Conservation (phyloP, 192 early-diverging fungal genomes). For the Podila clonocystis region DNA sequence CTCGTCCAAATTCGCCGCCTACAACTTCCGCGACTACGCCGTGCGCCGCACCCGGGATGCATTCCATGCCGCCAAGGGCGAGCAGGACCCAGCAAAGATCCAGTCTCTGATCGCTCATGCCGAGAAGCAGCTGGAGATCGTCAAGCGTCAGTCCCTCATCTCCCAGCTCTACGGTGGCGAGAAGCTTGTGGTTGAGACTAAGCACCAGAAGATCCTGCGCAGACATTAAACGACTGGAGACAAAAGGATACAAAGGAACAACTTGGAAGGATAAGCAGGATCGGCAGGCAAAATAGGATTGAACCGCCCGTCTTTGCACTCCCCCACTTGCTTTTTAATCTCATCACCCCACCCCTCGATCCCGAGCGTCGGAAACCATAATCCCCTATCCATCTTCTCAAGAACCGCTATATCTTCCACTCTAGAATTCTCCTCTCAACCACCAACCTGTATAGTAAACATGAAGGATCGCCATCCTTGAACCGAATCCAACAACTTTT, state of each 20-base stretch:
- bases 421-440: neutral
- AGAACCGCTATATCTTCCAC: neutral
- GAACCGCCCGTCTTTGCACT: neutral
- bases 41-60: slow-evolving; percentile 81
- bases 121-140: slow-evolving; percentile 73
- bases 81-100: slow-evolving; percentile 67
- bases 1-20: slow-evolving; percentile 76
- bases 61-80: slow-evolving; percentile 70
- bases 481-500: neutral
- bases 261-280: neutral
- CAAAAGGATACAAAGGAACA: neutral
- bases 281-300: neutral
- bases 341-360: neutral
- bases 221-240: slow-evolving; percentile 13
- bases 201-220: slow-evolving; percentile 26
- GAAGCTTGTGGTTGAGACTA: slow-evolving; percentile 75
- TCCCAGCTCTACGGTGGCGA: slow-evolving; percentile 78
- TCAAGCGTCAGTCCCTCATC: slow-evolving; percentile 80
- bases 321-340: neutral
- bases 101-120: slow-evolving; percentile 65
- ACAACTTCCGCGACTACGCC: slow-evolving; percentile 93
- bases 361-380: neutral
- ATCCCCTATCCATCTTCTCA: too few species aligned
- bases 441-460: neutral
- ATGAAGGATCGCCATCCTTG: neutral